Conservation (phyloP, 257 asterid species). For the Cinchona pubescens region DNA sequence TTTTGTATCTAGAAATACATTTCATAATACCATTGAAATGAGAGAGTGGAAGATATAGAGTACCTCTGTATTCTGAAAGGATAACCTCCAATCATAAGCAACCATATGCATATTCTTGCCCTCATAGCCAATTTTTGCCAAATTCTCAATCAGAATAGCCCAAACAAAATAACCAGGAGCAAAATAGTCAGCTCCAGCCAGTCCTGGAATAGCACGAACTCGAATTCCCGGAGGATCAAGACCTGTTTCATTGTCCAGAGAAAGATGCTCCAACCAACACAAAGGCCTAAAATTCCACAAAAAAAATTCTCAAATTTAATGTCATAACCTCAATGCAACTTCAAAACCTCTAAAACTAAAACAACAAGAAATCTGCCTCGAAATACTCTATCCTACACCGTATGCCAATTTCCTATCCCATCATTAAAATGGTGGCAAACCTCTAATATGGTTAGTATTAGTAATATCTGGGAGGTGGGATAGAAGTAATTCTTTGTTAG, state of each 20-base stretch:
- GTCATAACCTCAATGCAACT: background rate
- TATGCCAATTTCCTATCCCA: too few relatives aligned
- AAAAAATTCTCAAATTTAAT: constrained; percentile 1
- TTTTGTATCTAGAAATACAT: background rate
- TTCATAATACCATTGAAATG: background rate
- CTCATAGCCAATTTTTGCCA: constrained; percentile 88
- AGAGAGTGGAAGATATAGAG: too few relatives aligned
- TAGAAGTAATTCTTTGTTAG: too few relatives aligned
- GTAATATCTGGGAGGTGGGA: too few relatives aligned
- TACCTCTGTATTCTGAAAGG: constrained; percentile 93
- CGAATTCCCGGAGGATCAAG: constrained; percentile 93
- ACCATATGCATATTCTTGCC: constrained; percentile 91
- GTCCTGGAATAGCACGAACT: constrained; percentile 75
- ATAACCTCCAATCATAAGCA: constrained; percentile 91
- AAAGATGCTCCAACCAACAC: constrained; percentile 95
- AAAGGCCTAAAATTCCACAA: constrained; percentile 58
- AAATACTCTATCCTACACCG: too few relatives aligned
- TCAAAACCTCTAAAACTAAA: background rate
- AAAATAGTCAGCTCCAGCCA: constrained; percentile 87
- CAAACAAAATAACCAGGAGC: constrained; percentile 92
- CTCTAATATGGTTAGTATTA: too few relatives aligned
- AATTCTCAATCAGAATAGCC: constrained; percentile 86
- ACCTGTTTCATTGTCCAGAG: constrained; percentile 89
- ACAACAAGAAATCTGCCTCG: background rate
- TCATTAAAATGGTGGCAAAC: too few relatives aligned